A percentile compares a stretch with the other conserved stretches of the same genome.
phyloP scores from a whole-genome alignment of 108 stramenopile genomes.

The Asterionellopsis glacialis region DNA sequence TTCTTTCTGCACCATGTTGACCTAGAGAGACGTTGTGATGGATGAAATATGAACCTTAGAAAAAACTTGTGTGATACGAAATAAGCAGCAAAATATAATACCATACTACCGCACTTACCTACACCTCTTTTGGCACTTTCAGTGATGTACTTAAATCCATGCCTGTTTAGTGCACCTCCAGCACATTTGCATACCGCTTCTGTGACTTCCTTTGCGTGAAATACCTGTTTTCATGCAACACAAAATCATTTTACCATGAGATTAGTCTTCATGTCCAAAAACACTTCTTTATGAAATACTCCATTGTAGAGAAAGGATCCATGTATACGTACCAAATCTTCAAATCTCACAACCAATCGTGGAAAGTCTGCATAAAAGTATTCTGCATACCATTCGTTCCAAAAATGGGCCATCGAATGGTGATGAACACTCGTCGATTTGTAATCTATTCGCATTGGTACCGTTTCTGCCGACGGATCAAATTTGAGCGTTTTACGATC shows the following conservation, averaged over 20 bases:
- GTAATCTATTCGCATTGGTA: slow-evolving; percentile 26
- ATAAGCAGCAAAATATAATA: too few species aligned
- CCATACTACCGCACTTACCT: neutral
- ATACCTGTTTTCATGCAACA: slow-evolving; percentile 6
- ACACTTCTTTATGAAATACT: too few species aligned
- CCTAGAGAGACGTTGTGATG: too few species aligned
- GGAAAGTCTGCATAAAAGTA: slow-evolving; percentile 67
- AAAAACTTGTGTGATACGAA: too few species aligned
- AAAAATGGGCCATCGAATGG: slow-evolving; percentile 53
- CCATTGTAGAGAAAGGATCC: too few species aligned
- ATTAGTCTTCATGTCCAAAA: too few species aligned
- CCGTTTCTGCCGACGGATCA: slow-evolving; percentile 3
- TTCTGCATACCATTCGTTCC: slow-evolving; percentile 72
- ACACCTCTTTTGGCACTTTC: slow-evolving; percentile 11
- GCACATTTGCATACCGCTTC: slow-evolving; percentile 50
- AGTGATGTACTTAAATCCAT: slow-evolving; percentile 10
- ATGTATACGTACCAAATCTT: slow-evolving; percentile 55
- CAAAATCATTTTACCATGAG: too few species aligned
- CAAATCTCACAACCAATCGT: slow-evolving; percentile 70
- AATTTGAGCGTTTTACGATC: slow-evolving; percentile 18
- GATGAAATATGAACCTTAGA: too few species aligned
- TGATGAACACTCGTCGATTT: slow-evolving; percentile 20
- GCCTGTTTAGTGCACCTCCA: slow-evolving; percentile 35
- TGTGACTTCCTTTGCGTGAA: slow-evolving; percentile 50
- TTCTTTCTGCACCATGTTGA: slow-evolving; percentile 11